Conservation (phyloP, 169 alveolate species). For the Fabrea salina region DNA sequence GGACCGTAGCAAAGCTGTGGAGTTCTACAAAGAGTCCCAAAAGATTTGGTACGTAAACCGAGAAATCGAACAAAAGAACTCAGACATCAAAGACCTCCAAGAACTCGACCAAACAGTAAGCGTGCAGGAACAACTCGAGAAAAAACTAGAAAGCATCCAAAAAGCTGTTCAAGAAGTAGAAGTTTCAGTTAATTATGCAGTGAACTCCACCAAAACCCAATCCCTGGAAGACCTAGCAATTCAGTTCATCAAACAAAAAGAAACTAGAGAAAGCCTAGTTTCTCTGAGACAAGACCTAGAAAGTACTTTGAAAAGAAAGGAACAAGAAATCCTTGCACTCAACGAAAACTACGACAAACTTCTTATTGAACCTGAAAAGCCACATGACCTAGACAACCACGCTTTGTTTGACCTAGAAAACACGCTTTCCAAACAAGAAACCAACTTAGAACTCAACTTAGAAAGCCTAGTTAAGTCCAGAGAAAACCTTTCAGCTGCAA, state of each 20-base stretch:
- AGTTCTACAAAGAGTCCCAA: not conserved
- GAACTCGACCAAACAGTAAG: not conserved
- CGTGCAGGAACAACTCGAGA: not conserved
- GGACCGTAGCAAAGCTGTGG: slow-evolving; percentile 10
- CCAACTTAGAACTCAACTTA: not conserved
- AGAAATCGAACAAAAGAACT: not conserved
- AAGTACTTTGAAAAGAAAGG: not conserved
- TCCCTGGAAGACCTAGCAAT: not conserved
- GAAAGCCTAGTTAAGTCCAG: not conserved
- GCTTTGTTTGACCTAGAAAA: slow-evolving; percentile 1
- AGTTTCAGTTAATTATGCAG: not conserved
- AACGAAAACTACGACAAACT: not conserved
- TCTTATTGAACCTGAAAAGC: not conserved
- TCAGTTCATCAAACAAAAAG: not conserved
- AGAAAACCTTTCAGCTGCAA: not conserved
- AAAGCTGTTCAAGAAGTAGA: not conserved
- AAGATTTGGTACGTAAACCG: not conserved
- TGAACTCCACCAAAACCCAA: not conserved
- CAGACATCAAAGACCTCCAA: not conserved
- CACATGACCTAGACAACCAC: slow-evolving; percentile 1
- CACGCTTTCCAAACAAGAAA: not conserved
- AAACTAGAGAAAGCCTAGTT: not conserved
- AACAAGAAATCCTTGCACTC: not conserved
- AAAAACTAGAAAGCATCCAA: not conserved
- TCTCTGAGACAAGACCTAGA: not conserved